These are phyloP conservation scores for Talaromyces ruber DNA, from an alignment of 495 filamentous ascomycete species.

Conservation along the genomic window DNA sequence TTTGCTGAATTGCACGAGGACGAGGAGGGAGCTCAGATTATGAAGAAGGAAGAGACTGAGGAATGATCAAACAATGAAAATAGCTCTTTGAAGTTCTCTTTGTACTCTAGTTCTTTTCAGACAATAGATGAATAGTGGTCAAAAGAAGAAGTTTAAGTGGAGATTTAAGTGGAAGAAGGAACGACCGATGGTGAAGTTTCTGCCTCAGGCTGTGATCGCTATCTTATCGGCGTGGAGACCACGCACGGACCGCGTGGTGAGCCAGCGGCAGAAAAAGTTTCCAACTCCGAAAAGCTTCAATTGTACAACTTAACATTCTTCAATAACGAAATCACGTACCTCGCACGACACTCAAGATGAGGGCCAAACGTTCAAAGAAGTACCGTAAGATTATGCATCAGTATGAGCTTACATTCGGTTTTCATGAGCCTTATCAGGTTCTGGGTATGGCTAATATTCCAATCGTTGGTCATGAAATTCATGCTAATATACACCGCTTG, in stretches of 20 bases:
- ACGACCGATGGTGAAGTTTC: background rate
- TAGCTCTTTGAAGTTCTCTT: background rate
- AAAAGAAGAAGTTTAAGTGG: background rate
- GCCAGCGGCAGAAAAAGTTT: conserved; percentile 5
- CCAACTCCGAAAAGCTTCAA: background rate
- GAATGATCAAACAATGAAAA: background rate
- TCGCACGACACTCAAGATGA: conserved; percentile 41
- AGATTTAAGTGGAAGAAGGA: background rate
- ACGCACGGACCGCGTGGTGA: background rate
- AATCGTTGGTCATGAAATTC: background rate
- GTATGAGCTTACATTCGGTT: conserved; percentile 74
- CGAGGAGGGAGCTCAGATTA: conserved; percentile 3
- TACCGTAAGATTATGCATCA: conserved; percentile 95
- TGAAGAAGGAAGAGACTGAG: background rate
- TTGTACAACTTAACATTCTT: background rate
- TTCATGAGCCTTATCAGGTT: conserved; percentile 91
- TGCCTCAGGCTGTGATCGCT: background rate
- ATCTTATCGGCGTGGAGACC: conserved; percentile 1
- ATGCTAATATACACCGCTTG: background rate
- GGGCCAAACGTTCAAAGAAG: conserved; percentile 87
- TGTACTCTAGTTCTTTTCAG: background rate
- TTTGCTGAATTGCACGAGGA: conserved; percentile 1
- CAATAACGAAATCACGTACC: background rate
- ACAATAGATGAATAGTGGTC: background rate
- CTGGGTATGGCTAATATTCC: conserved; percentile 41